Evolutionary conservation across 331 rosid species (phyloP).

Genomic region (Malus hybrid): DNA sequence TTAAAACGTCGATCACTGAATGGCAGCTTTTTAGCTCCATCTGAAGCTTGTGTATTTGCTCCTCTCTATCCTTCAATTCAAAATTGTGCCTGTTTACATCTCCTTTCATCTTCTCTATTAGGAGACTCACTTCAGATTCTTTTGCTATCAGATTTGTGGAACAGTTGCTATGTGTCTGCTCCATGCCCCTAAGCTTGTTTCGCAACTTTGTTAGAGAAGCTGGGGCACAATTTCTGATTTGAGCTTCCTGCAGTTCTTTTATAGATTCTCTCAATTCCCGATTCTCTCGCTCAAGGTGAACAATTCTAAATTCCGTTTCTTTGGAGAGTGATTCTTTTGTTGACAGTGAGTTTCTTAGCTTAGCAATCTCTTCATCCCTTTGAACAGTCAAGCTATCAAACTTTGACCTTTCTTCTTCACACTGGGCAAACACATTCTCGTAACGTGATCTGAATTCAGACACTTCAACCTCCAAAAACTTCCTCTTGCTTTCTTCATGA

Average conservation of each 20-base stretch:
- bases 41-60: slow-evolving; percentile 39
- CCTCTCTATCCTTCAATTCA: slow-evolving; percentile 31
- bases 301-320: slow-evolving; percentile 38
- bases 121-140: slow-evolving; percentile 44
- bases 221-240: slow-evolving; percentile 39
- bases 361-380: slow-evolving; percentile 52
- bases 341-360: slow-evolving; percentile 35
- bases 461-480: slow-evolving; percentile 48
- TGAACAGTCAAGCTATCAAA: slow-evolving; percentile 23
- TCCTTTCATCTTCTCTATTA: slow-evolving; percentile 35
- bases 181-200: slow-evolving; percentile 50
- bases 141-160: slow-evolving; percentile 36
- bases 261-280: slow-evolving; percentile 37
- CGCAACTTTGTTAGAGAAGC: slow-evolving; percentile 37
- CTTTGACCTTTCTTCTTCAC: slow-evolving; percentile 46
- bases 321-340: slow-evolving; percentile 31
- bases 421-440: slow-evolving; percentile 31
- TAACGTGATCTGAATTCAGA: slow-evolving; percentile 38
- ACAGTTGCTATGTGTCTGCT: slow-evolving; percentile 40
- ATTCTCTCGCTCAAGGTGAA: slow-evolving; percentile 56
- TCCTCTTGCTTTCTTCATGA: slow-evolving; percentile 69
- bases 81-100: slow-evolving; percentile 17
- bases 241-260: slow-evolving; percentile 56
- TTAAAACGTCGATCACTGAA: slow-evolving; percentile 12
- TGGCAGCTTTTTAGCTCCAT: slow-evolving; percentile 39